Evolutionary conservation across 768 basidiomycete genomes (phyloP).

Genomic region (Daedalea quercina): DNA sequence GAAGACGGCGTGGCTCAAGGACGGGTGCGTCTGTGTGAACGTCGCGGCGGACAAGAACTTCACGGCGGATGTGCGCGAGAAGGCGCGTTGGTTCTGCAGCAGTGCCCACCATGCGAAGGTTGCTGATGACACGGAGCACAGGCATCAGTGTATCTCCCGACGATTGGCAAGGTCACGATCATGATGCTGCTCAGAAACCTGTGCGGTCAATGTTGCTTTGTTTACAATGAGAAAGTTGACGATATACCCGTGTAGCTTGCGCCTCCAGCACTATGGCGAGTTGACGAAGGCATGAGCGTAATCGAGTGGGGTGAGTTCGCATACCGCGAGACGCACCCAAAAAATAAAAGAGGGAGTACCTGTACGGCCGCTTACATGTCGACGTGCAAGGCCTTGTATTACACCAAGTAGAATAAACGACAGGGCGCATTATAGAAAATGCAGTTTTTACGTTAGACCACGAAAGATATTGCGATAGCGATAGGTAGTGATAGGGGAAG

Average conservation of each 20-base stretch:
- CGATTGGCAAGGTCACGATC: slow-evolving; percentile 97
- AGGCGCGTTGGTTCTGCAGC: slow-evolving; percentile 41
- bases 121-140: slow-evolving; percentile 23
- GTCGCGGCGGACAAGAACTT: slow-evolving; percentile 97
- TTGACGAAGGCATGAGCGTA: slow-evolving; percentile 3
- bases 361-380: no score
- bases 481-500: no score
- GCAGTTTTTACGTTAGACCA: no score
- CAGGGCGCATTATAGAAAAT: no score
- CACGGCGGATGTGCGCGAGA: slow-evolving; percentile 85
- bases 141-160: slow-evolving; percentile 93
- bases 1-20: slow-evolving; percentile 83
- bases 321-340: not conserved
- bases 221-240: not conserved
- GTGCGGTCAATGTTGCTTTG: slow-evolving; percentile 37
- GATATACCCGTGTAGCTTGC: slow-evolving; percentile 33
- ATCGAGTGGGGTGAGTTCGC: no score
- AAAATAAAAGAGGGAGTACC: not conserved
- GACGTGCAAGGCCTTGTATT: no score
- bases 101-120: not conserved
- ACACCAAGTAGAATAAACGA: no score
- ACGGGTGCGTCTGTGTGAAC: slow-evolving; percentile 90
- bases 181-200: slow-evolving; percentile 95
- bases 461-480: no score
- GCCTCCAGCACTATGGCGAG: slow-evolving; percentile 47